phyloP scores from a whole-genome alignment of 306 rosid species.

The Clitoria ternatea region DNA sequence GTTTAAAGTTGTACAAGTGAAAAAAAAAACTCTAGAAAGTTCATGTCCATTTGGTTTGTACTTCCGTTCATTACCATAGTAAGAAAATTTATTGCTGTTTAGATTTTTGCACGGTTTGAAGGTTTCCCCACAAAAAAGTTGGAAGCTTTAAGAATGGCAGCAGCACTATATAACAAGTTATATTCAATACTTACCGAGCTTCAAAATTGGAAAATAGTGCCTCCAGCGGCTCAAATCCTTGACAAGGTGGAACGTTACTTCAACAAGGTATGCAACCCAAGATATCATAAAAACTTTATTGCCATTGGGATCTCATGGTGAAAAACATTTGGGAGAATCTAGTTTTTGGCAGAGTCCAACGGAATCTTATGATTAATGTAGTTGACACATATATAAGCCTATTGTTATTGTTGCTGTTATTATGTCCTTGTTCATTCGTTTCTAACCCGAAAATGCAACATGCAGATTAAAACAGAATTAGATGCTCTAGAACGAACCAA shows the following conservation, averaged over 20 bases:
- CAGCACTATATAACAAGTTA: constrained; percentile 46
- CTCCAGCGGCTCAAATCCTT: constrained; percentile 45
- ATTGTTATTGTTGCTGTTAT: no score
- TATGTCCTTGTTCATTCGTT: background rate
- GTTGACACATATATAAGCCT: no score
- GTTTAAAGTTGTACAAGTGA: no score
- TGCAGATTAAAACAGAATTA: constrained; percentile 55
- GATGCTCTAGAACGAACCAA: constrained; percentile 62
- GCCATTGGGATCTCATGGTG: no score
- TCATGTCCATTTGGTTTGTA: background rate
- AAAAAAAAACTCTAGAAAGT: no score
- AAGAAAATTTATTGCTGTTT: background rate
- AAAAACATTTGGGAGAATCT: no score
- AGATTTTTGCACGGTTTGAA: constrained; percentile 69
- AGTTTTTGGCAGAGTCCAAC: no score
- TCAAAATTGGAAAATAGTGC: constrained; percentile 49
- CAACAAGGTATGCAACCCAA: constrained; percentile 46
- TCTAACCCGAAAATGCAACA: constrained; percentile 4
- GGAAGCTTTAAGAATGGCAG: constrained; percentile 61
- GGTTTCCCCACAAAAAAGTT: constrained; percentile 65
- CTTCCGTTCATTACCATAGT: background rate
- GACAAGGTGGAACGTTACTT: constrained; percentile 58
- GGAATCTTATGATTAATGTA: no score
- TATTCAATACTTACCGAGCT: constrained; percentile 42
- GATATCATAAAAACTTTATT: background rate